A percentile compares a stretch with the other conserved stretches of the same genome.
Conservation (phyloP, 805 yeast species). For the Candida insectalens region DNA sequence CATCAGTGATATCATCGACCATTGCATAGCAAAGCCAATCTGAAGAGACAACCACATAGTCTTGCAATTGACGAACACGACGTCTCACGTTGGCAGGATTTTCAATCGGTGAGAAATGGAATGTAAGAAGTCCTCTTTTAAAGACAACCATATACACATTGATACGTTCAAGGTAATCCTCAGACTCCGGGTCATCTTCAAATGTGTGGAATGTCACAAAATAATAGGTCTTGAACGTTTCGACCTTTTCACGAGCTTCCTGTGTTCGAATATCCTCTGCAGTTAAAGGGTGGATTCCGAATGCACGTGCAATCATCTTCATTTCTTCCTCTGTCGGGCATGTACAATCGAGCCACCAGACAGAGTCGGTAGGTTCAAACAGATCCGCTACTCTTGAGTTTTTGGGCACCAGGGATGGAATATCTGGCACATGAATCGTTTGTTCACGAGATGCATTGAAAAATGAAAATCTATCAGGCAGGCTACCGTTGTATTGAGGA, state of each 20-base stretch:
- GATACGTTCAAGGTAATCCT: constrained; percentile 75
- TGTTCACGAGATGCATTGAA: constrained; percentile 77
- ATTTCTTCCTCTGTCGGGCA: constrained; percentile 94
- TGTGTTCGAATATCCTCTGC: constrained; percentile 96
- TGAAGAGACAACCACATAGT: constrained; percentile 66
- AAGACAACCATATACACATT: constrained; percentile 68
- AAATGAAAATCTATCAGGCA: constrained; percentile 74
- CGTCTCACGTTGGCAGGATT: constrained; percentile 73
- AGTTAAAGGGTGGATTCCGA: constrained; percentile 95
- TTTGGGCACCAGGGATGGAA: constrained; percentile 63
- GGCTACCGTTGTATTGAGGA: background rate
- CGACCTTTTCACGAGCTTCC: constrained; percentile 96
- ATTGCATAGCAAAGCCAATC: constrained; percentile 80
- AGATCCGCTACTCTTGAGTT: constrained; percentile 56
- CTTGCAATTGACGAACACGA: constrained; percentile 71
- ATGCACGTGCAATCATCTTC: constrained; percentile 85
- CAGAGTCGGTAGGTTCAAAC: constrained; percentile 61
- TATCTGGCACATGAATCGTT: constrained; percentile 82
- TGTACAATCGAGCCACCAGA: constrained; percentile 95
- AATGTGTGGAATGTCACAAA: constrained; percentile 96
- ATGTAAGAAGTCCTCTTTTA: constrained; percentile 56
- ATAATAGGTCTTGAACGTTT: constrained; percentile 79
- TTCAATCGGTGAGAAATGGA: constrained; percentile 58
- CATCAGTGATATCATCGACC: constrained; percentile 79
- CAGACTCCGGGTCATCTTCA: constrained; percentile 74